A percentile compares a stretch with the other conserved stretches of the same genome.
Evolutionary conservation across 306 rosid species (phyloP).

Genomic region (Pyrus bretschneideri): DNA sequence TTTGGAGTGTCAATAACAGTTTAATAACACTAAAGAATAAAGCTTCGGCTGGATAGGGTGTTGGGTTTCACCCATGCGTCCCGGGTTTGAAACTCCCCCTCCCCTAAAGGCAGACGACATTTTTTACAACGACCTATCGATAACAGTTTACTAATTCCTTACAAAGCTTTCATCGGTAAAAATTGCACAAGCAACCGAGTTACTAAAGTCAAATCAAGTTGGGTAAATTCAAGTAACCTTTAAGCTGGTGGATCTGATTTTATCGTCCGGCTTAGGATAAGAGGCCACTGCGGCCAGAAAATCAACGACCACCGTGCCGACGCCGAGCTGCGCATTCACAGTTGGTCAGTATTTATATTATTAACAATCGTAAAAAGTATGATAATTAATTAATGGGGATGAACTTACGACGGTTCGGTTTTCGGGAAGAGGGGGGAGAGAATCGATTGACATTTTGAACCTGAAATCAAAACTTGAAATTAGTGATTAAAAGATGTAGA

Average conservation of each 20-base stretch:
- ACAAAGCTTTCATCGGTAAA: not conserved
- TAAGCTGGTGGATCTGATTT: conserved; percentile 61
- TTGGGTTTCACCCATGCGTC: no score
- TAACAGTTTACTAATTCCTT: no score
- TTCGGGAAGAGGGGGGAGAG: conserved; percentile 37
- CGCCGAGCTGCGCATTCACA: conserved; percentile 46
- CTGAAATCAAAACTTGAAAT: conserved; percentile 12
- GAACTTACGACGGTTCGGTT: conserved; percentile 4
- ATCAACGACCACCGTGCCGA: conserved; percentile 55
- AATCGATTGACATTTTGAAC: conserved; percentile 37
- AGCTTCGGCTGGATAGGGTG: no score
- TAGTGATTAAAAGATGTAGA: not conserved
- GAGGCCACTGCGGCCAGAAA: conserved; percentile 52
- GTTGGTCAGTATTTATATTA: not conserved
- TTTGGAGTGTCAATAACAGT: no score
- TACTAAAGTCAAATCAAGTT: not conserved
- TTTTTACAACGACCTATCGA: no score
- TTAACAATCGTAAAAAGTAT: not conserved
- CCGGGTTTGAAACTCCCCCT: no score
- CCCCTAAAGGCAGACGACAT: no score
- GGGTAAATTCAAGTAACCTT: conserved; percentile 31
- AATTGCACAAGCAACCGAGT: not conserved
- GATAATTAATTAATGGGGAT: not conserved
- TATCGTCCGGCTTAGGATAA: conserved; percentile 73
- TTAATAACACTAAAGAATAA: no score